Conservation (phyloP, 352 stramenopile species). For the Aphanomyces astaci region DNA sequence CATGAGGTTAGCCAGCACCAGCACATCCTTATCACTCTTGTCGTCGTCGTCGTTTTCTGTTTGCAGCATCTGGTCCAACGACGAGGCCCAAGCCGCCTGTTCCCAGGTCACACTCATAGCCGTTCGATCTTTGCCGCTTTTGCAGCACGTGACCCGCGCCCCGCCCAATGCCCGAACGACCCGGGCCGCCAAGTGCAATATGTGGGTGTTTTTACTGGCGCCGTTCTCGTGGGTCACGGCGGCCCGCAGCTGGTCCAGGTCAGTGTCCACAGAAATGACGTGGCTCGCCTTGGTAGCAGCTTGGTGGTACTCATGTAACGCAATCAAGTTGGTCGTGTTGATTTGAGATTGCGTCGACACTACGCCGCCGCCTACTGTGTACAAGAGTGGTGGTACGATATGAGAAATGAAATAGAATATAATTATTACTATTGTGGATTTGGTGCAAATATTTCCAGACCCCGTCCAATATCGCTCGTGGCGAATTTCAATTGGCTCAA, state of each 20-base stretch:
- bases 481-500: too few relatives aligned
- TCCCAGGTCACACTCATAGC: slow-evolving; percentile 96
- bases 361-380: slow-evolving; percentile 39
- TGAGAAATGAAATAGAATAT: too few relatives aligned
- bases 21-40: neutral
- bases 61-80: neutral
- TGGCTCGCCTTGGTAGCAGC: slow-evolving; percentile 17
- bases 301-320: neutral
- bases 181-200: slow-evolving; percentile 68
- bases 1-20: slow-evolving; percentile 64
- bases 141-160: slow-evolving; percentile 93
- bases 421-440: too few relatives aligned
- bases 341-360: slow-evolving; percentile 78
- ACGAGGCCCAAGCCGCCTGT: slow-evolving; percentile 53
- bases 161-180: slow-evolving; percentile 86
- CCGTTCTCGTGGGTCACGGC: slow-evolving; percentile 32
- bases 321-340: slow-evolving; percentile 31
- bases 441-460: too few relatives aligned
- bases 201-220: slow-evolving; percentile 73
- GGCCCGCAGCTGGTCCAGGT: slow-evolving; percentile 31
- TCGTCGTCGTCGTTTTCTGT: neutral
- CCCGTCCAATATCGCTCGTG: too few relatives aligned
- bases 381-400: too few relatives aligned
- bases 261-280: slow-evolving; percentile 47
- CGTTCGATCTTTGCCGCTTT: slow-evolving; percentile 95